Conservation (phyloP, 768 basidiomycete genomes). For the Auricularia auricula-judae region DNA sequence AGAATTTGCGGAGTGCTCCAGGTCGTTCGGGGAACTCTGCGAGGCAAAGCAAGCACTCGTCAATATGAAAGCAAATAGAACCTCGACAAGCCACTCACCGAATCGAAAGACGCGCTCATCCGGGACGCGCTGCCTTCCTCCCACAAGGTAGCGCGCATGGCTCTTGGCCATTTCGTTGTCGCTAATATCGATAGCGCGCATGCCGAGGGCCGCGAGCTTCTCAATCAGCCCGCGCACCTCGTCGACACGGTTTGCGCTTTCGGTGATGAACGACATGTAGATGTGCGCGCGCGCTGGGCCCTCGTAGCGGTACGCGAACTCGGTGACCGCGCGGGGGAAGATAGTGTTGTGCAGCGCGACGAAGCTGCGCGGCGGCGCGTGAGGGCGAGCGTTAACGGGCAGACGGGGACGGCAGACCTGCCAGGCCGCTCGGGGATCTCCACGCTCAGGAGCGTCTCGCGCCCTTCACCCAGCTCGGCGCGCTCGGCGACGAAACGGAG, state of each 20-base stretch:
- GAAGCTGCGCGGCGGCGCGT: conserved; percentile 44
- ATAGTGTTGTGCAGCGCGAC: conserved; percentile 76
- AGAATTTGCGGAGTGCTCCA: conserved; percentile 81
- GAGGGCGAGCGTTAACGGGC: neutral
- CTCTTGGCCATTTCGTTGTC: conserved; percentile 94
- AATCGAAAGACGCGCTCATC: conserved; percentile 90
- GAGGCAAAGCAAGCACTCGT: neutral
- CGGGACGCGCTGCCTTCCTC: conserved; percentile 64
- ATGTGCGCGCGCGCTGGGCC: conserved; percentile 64
- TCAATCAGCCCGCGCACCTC: conserved; percentile 59
- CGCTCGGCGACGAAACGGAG: conserved; percentile 97
- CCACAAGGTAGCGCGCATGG: conserved; percentile 90
- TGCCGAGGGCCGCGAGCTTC: conserved; percentile 52
- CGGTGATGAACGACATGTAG: conserved; percentile 82
- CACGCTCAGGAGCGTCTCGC: conserved; percentile 89
- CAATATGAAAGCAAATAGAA: conserved; percentile 2
- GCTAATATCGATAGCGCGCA: conserved; percentile 83
- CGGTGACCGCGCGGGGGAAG: conserved; percentile 85
- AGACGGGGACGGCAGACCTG: conserved; percentile 39
- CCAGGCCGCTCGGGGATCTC: conserved; percentile 89
- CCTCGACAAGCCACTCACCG: conserved; percentile 40
- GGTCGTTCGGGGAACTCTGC: conserved; percentile 95
- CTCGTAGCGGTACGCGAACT: conserved; percentile 90
- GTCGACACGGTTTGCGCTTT: conserved; percentile 39
- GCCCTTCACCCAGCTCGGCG: conserved; percentile 91